These are phyloP conservation scores for Pseudogymnoascus sp. DNA, from an alignment of 2,329 filamentous ascomycete species.

Conservation along the genomic window DNA sequence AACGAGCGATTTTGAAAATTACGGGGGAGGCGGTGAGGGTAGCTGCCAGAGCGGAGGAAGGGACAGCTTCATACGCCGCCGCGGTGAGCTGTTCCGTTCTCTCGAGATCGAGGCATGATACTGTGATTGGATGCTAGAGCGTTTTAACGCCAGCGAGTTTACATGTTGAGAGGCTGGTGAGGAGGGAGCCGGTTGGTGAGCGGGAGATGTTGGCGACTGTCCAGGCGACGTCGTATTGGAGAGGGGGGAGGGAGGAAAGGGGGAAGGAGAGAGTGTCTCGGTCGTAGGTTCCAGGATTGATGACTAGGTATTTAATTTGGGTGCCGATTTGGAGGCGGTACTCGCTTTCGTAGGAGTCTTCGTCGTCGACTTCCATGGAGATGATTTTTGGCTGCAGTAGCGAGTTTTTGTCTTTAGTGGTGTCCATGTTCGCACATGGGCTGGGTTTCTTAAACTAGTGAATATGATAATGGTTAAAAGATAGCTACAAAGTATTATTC, in stretches of 20 bases:
- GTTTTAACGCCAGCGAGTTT: not conserved
- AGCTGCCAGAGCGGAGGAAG: not conserved
- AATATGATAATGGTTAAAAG: not conserved
- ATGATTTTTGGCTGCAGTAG: not conserved
- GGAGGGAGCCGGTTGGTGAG: not conserved
- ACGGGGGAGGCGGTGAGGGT: not conserved
- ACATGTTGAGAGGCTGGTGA: not conserved
- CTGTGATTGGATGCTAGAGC: not conserved
- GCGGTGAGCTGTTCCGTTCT: not conserved
- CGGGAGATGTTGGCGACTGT: not conserved
- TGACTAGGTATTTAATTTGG: not conserved
- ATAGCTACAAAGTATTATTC: not conserved
- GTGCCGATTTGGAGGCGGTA: not conserved
- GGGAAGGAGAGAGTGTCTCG: not conserved
- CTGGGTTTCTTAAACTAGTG: not conserved
- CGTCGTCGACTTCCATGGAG: not conserved
- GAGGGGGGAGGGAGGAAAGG: not conserved
- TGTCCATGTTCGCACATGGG: not conserved
- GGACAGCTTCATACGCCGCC: not conserved
- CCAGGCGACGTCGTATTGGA: not conserved
- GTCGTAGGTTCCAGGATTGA: not conserved
- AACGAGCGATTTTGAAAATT: conserved; percentile 20
- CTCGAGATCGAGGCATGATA: not conserved
- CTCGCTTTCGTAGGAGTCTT: not conserved
- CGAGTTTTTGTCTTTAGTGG: not conserved